phyloP scores from a whole-genome alignment of 2,329 filamentous ascomycete species.

The Cercospora sp. region DNA sequence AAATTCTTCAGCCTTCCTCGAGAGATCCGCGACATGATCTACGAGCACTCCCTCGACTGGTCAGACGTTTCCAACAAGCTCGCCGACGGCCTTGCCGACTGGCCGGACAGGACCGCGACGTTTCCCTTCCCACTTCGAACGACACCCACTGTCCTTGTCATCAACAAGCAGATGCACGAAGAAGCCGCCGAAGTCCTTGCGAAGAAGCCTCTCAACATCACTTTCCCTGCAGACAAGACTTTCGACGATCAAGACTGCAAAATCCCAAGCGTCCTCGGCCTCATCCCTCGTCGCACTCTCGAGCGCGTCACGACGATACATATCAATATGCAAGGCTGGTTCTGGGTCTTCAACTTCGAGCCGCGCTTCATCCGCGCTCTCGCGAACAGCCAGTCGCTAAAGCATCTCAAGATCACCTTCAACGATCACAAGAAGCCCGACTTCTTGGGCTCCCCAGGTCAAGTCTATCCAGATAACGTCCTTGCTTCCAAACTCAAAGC shows the following conservation, averaged over 20 bases:
- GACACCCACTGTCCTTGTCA: conserved; percentile 39
- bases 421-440: conserved; percentile 24
- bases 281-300: conserved; percentile 30
- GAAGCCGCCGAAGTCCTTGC: conserved; percentile 37
- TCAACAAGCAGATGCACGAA: conserved; percentile 39
- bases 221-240: conserved; percentile 20
- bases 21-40: conserved; percentile 35
- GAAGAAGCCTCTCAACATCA: conserved; percentile 34
- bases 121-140: conserved; percentile 17
- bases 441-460: conserved; percentile 13
- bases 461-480: conserved; percentile 31
- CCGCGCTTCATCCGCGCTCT: conserved; percentile 21
- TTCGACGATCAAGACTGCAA: conserved; percentile 7
- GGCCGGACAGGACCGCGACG: conserved; percentile 14
- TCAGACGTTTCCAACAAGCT: conserved; percentile 27
- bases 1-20: conserved; percentile 32
- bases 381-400: conserved; percentile 18
- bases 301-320: conserved; percentile 28
- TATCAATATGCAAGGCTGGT: conserved; percentile 32
- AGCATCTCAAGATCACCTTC: conserved; percentile 29
- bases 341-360: conserved; percentile 32
- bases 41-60: conserved; percentile 30
- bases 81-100: conserved; percentile 21
- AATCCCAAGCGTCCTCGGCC: conserved; percentile 26
- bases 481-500: conserved; percentile 27